Evolutionary conservation across 441 rosid genomes (phyloP).

Genomic region (Erodium moschatum): DNA sequence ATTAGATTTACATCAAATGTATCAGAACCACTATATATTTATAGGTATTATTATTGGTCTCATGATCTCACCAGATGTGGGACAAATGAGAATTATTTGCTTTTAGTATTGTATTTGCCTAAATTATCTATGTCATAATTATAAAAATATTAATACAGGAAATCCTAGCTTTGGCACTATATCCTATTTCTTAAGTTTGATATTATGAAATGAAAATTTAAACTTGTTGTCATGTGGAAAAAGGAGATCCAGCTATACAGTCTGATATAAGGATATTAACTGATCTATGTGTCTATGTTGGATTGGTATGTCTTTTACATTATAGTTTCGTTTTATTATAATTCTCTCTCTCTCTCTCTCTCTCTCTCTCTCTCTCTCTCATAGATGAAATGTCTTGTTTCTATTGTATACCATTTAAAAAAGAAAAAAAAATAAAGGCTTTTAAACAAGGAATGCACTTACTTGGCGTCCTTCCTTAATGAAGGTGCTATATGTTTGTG

Average conservation of each 20-base stretch:
- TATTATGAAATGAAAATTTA: not conserved
- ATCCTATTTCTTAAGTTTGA: not conserved
- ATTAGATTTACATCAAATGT: not conserved
- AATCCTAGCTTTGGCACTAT: not conserved
- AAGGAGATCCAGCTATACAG: not conserved
- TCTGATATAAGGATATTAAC: not conserved
- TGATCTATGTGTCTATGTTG: not conserved
- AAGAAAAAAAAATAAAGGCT: not conserved
- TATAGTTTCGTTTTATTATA: not conserved
- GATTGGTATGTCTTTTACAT: not conserved
- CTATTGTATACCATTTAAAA: not conserved
- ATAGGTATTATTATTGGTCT: not conserved
- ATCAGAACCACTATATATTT: not conserved
- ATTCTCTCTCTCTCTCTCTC: not conserved
- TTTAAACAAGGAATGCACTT: not conserved
- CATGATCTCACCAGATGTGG: not conserved
- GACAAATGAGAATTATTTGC: not conserved
- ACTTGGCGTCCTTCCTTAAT: not conserved
- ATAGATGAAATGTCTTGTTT: not conserved
- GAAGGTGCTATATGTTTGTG: not conserved
- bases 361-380: not conserved
- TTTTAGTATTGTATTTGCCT: not conserved
- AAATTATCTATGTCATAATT: not conserved
- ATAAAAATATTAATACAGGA: not conserved
- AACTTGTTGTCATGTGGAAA: not conserved